Evolutionary conservation across 2,329 filamentous ascomycete genomes (phyloP).

Genomic region (Plectosphaerella cucumerina): DNA sequence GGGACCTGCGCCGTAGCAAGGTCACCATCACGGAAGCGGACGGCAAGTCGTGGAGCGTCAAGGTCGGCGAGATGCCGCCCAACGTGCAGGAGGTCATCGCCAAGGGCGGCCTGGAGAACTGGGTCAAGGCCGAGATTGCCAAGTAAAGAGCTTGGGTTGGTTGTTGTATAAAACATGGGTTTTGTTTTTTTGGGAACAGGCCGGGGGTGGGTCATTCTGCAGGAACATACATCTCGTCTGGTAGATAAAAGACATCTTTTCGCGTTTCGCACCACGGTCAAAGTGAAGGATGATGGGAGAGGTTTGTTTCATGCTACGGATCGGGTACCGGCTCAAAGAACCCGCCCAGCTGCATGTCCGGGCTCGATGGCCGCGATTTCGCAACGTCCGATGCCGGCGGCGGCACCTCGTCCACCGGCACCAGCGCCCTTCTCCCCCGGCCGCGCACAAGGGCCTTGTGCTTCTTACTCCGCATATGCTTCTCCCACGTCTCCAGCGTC

Average conservation of each 20-base stretch:
- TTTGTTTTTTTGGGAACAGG: too few species aligned
- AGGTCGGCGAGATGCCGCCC: conserved; percentile 76
- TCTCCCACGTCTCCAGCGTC: conserved; percentile 45
- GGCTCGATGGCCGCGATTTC: not conserved
- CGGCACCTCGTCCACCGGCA: conserved; percentile 16
- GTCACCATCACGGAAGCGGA: conserved; percentile 69
- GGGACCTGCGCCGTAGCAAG: conserved; percentile 72
- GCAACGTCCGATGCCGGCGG: not conserved
- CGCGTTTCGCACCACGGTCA: too few species aligned
- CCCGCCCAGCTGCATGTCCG: not conserved
- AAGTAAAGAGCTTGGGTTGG: not conserved
- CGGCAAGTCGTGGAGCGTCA: conserved; percentile 66
- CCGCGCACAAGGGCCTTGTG: conserved; percentile 29
- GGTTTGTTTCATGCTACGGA: too few species aligned
- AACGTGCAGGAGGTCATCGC: conserved; percentile 87
- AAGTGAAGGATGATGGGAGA: too few species aligned
- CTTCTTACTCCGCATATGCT: conserved; percentile 30
- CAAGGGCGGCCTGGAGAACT: conserved; percentile 72
- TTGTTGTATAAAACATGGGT: not conserved
- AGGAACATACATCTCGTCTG: too few species aligned
- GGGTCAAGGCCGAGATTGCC: conserved; percentile 71
- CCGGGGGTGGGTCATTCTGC: too few species aligned
- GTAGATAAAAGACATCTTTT: too few species aligned
- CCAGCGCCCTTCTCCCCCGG: conserved; percentile 32
- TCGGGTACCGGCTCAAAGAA: not conserved